These are phyloP conservation scores for Phylloporus sp. DNA, from an alignment of 768 basidiomycete genomes.

Conservation along the genomic window DNA sequence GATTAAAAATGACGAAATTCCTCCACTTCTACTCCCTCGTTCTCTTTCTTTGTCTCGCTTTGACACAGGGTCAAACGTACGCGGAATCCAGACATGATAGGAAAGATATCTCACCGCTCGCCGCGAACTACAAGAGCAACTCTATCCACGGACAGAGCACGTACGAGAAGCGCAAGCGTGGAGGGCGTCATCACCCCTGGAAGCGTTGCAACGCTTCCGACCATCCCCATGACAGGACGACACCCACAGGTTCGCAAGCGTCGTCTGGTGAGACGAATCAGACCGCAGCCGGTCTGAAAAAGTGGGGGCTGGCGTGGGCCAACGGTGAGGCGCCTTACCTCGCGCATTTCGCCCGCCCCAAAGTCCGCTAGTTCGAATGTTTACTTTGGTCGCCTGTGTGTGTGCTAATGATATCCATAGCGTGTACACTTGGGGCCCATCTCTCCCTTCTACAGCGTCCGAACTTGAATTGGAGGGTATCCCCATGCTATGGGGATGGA, in stretches of 20 bases:
- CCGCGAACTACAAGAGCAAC: not conserved
- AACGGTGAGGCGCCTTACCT: slow-evolving; percentile 50
- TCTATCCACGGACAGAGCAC: not conserved
- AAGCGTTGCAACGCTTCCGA: slow-evolving; percentile 17
- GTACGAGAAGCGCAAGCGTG: slow-evolving; percentile 16
- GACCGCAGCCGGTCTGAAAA: slow-evolving; percentile 25
- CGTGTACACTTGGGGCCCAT: slow-evolving; percentile 69
- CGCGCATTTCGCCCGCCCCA: slow-evolving; percentile 42
- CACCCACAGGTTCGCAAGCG: not conserved
- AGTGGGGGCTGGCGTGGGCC: slow-evolving; percentile 70
- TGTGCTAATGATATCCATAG: slow-evolving; percentile 18
- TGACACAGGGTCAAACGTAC: not conserved
- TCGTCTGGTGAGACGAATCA: not conserved
- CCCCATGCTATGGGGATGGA: slow-evolving; percentile 72
- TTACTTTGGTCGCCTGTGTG: not conserved
- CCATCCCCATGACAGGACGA: slow-evolving; percentile 4
- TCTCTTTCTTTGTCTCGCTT: slow-evolving; percentile 8
- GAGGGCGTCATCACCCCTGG: slow-evolving; percentile 8
- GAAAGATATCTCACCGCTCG: slow-evolving; percentile 1
- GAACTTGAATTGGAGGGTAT: slow-evolving; percentile 49
- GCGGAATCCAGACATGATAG: slow-evolving; percentile 1
- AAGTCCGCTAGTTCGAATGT: slow-evolving; percentile 42
- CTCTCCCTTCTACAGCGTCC: slow-evolving; percentile 38
- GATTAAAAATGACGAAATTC: slow-evolving; percentile 10
- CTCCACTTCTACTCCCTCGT: slow-evolving; percentile 7